A percentile compares a stretch with the other conserved stretches of the same genome.
Evolutionary conservation across 345 rosid species (phyloP).

Genomic region (Combretum micranthum): DNA sequence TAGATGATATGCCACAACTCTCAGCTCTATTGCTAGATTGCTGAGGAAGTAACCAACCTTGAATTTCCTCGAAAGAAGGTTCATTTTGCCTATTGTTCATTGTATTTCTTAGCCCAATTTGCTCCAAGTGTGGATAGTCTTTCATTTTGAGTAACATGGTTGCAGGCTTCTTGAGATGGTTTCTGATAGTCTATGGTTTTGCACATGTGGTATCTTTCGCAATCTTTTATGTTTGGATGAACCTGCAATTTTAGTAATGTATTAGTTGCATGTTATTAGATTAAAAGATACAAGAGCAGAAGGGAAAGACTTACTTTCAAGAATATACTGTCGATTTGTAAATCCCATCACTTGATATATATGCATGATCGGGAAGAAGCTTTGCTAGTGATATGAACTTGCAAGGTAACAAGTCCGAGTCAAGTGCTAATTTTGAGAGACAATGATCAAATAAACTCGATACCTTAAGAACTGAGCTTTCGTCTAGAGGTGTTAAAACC

Average conservation of each 20-base stretch:
- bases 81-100: too few relatives aligned
- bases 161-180: neutral
- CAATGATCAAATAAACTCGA: too few relatives aligned
- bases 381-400: neutral
- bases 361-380: neutral
- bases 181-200: conserved; percentile 1
- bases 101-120: too few relatives aligned
- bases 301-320: neutral
- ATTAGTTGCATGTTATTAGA: too few relatives aligned
- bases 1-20: too few relatives aligned
- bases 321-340: neutral
- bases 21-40: too few relatives aligned
- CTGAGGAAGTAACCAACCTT: too few relatives aligned
- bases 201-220: neutral
- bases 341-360: neutral
- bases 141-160: neutral
- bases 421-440: too few relatives aligned
- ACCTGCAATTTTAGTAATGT: neutral
- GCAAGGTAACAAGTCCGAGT: neutral
- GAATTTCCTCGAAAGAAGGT: too few relatives aligned
- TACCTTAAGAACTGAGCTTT: too few relatives aligned
- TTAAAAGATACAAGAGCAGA: neutral
- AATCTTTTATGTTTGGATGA: neutral
- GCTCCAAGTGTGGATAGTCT: neutral
- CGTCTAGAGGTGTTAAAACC: neutral